These are phyloP conservation scores for Vinca major DNA, from an alignment of 305 asterid species.

Conservation along the genomic window DNA sequence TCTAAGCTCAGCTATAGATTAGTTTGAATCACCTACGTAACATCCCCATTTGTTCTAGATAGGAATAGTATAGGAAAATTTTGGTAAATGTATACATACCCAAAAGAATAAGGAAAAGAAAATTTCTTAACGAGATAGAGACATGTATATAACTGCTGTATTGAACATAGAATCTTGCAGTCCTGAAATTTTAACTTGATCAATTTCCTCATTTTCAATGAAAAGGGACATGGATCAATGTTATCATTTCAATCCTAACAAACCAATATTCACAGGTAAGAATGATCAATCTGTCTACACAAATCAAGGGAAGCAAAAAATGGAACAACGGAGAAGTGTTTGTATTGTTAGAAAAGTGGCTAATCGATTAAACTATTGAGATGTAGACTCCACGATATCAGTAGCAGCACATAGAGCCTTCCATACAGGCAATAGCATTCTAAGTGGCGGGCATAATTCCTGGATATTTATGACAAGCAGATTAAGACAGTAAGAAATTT, in stretches of 20 bases:
- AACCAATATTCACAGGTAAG: not conserved
- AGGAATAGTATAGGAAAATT: not conserved
- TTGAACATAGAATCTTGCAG: not conserved
- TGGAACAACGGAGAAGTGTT: not conserved
- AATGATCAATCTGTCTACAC: not conserved
- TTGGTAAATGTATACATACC: too few relatives aligned
- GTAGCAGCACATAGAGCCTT: slow-evolving; percentile 63
- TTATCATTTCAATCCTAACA: not conserved
- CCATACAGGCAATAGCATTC: slow-evolving; percentile 79
- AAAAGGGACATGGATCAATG: not conserved
- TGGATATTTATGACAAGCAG: slow-evolving; percentile 19
- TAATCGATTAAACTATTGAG: not conserved
- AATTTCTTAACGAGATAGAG: not conserved
- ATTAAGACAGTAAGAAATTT: not conserved
- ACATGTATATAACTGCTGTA: not conserved
- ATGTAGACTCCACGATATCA: slow-evolving; percentile 22
- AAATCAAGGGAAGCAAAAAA: not conserved
- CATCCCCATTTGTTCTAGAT: not conserved
- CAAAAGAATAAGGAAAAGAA: too few relatives aligned
- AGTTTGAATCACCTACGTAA: not conserved
- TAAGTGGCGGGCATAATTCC: slow-evolving; percentile 65
- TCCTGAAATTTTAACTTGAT: not conserved
- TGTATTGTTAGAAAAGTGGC: not conserved
- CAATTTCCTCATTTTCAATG: not conserved
- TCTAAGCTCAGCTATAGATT: slow-evolving; percentile 23